phyloP scores from a whole-genome alignment of 1,284 basidiomycete genomes.

The Cutaneotrichosporon sp. region DNA sequence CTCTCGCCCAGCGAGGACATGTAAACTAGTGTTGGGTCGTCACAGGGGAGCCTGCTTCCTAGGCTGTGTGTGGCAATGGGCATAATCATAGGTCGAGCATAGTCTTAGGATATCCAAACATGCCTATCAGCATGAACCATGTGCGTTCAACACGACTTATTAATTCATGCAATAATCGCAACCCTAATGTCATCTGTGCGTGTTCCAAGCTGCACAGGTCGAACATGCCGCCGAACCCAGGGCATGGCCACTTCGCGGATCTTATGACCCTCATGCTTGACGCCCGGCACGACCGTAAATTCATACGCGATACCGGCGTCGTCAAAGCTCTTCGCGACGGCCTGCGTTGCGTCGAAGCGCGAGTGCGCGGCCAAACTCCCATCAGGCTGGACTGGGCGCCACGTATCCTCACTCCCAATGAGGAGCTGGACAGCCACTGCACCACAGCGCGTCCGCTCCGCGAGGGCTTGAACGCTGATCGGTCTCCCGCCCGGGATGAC shows the following conservation, averaged over 20 bases:
- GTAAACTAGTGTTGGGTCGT: neutral
- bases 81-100: too few relatives aligned
- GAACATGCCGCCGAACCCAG: constrained; percentile 15
- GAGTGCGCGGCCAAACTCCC: constrained; percentile 15
- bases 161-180: neutral
- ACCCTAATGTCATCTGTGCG: neutral
- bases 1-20: neutral
- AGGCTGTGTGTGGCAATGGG: neutral
- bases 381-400: constrained; percentile 21
- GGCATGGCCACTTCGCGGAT: constrained; percentile 21
- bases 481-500: neutral
- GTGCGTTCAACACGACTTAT: neutral
- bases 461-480: constrained; percentile 7
- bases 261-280: constrained; percentile 19
- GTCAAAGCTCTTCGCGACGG: constrained; percentile 21
- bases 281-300: constrained; percentile 13
- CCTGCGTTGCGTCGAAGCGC: constrained; percentile 22
- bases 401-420: constrained; percentile 22
- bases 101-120: neutral
- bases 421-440: constrained; percentile 18
- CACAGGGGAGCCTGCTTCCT: neutral
- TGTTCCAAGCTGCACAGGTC: neutral
- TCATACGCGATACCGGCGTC: constrained; percentile 17
- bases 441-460: constrained; percentile 2
- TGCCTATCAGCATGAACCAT: neutral